phyloP scores from a whole-genome alignment of 1,139 yeast species.

The Sugiyamaella pinicola region DNA sequence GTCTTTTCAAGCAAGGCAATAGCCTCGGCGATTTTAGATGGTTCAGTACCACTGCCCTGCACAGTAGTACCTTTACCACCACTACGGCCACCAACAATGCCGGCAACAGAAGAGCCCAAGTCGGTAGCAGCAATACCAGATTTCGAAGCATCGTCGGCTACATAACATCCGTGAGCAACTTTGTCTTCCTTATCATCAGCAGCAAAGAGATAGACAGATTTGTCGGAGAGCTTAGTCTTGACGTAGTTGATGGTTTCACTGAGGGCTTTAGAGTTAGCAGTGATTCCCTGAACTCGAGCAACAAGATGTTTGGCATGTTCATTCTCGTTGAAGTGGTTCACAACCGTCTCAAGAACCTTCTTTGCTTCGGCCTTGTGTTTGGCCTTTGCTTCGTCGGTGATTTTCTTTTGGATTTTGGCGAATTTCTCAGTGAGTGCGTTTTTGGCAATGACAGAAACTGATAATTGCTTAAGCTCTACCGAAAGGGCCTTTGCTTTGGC shows the following conservation, averaged over 20 bases:
- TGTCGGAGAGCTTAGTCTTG: constrained; percentile 74
- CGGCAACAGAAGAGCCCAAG: constrained; percentile 70
- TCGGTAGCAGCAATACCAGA: constrained; percentile 77
- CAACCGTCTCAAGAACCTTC: constrained; percentile 78
- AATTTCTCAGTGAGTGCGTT: constrained; percentile 73
- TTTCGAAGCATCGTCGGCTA: constrained; percentile 69
- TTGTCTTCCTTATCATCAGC: constrained; percentile 64
- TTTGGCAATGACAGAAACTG: constrained; percentile 81
- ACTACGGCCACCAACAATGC: constrained; percentile 89
- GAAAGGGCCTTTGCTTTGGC: constrained; percentile 78
- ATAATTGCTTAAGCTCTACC: constrained; percentile 76
- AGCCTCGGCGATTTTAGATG: constrained; percentile 69
- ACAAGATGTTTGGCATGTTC: constrained; percentile 59
- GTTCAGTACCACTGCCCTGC: constrained; percentile 95
- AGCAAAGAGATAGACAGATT: constrained; percentile 80
- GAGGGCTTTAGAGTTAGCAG: constrained; percentile 90
- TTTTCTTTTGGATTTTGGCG: constrained; percentile 75
- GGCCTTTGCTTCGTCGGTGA: constrained; percentile 83
- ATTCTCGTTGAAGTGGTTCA: constrained; percentile 60
- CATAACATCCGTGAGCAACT: constrained; percentile 94
- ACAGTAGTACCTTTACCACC: constrained; percentile 98
- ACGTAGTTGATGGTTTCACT: constrained; percentile 87
- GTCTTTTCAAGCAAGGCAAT: constrained; percentile 64
- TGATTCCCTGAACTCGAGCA: constrained; percentile 59
- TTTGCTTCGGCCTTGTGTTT: constrained; percentile 87